Evolutionary conservation across 805 yeast genomes (phyloP).

Genomic region (Isabelozyma gotoi): DNA sequence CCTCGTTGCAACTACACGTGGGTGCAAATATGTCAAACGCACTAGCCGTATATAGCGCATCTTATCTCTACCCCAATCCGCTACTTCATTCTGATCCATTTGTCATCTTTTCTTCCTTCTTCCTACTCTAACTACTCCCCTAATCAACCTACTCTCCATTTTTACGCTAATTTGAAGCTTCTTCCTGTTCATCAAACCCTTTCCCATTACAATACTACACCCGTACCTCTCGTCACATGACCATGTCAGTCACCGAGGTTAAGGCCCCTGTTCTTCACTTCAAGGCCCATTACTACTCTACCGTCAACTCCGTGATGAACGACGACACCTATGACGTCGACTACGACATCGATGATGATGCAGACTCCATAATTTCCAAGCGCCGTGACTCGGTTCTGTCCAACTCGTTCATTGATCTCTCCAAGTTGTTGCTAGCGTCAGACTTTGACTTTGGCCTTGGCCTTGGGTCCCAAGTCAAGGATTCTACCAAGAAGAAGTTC

Average conservation of each 20-base stretch:
- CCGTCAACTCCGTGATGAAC: background rate
- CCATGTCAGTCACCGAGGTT: background rate
- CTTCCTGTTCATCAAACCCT: no score
- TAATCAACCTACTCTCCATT: background rate
- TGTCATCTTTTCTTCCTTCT: background rate
- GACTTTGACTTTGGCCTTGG: constrained; percentile 46
- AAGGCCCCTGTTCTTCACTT: background rate
- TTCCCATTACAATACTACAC: background rate
- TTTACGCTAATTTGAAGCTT: no score
- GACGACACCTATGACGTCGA: background rate
- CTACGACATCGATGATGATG: constrained; percentile 1
- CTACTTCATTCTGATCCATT: background rate
- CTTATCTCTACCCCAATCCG: background rate
- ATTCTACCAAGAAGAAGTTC: constrained; percentile 33
- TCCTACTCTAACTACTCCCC: background rate
- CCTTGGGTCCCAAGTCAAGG: constrained; percentile 30
- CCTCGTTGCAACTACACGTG: background rate
- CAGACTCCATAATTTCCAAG: background rate
- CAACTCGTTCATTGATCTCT: constrained; percentile 33
- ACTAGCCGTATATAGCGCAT: background rate
- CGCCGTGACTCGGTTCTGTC: constrained; percentile 26
- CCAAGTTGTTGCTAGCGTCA: constrained; percentile 35
- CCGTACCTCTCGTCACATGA: background rate
- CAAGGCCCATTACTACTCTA: background rate
- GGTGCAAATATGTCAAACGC: background rate